Conservation (phyloP, 2,329 filamentous ascomycete genomes). For the Neophaeococcomyces aloes region DNA sequence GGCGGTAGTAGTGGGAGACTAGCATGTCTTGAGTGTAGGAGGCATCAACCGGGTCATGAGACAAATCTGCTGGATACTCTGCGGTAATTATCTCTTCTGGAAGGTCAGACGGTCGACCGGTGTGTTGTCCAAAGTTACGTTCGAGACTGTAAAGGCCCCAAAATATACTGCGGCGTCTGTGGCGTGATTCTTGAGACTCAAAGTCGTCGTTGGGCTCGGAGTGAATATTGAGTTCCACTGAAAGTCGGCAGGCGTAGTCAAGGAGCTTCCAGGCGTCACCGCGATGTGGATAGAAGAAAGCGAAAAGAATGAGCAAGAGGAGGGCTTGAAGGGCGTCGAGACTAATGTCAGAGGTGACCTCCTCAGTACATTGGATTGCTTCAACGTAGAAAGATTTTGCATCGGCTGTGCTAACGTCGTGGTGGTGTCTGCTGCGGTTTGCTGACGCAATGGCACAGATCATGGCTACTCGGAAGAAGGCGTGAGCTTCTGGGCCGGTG, state of each 20-base stretch:
- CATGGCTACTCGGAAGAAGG: constrained; percentile 27
- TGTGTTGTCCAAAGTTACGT: constrained; percentile 29
- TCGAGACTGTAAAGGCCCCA: constrained; percentile 31
- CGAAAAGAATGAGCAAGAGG: constrained; percentile 23
- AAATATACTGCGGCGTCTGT: constrained; percentile 24
- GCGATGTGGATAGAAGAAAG: constrained; percentile 22
- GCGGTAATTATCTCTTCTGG: constrained; percentile 30
- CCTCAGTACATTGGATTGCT: constrained; percentile 24
- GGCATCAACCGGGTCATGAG: constrained; percentile 12
- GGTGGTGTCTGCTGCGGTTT: constrained; percentile 22
- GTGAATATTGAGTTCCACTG: constrained; percentile 28
- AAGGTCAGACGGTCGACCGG: constrained; percentile 29
- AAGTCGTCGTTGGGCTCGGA: constrained; percentile 24
- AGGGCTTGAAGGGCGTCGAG: constrained; percentile 23
- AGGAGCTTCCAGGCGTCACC: constrained; percentile 24
- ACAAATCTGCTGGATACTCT: constrained; percentile 25
- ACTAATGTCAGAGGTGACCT: constrained; percentile 24
- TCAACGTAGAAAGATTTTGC: constrained; percentile 22
- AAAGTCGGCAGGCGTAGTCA: constrained; percentile 24
- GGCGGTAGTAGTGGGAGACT: constrained; percentile 28
- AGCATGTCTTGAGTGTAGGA: constrained; percentile 22
- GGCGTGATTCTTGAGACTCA: constrained; percentile 20
- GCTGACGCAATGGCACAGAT: constrained; percentile 26
- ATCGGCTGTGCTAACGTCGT: constrained; percentile 19
- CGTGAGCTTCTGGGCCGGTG: constrained; percentile 22